phyloP scores from a whole-genome alignment of 164 flowering plant species.

The Nelumbo lutea region DNA sequence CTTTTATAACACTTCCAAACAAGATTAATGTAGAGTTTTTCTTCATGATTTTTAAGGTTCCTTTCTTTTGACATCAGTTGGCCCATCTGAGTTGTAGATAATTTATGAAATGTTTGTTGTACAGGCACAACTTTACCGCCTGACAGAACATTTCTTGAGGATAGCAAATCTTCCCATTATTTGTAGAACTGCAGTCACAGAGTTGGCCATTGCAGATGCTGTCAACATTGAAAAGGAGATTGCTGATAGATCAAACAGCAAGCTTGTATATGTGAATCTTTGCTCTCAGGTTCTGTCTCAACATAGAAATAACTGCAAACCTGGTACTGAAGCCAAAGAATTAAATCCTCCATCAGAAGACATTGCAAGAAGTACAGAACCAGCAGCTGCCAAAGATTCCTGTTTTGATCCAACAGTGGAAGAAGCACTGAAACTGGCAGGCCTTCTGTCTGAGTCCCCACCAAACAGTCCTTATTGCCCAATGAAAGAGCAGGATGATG shows the following conservation, averaged over 20 bases:
- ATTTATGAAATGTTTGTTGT: conserved; percentile 11
- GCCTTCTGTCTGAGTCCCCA: conserved; percentile 83
- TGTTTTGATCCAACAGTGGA: conserved; percentile 35
- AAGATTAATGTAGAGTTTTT: background rate
- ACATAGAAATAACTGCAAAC: conserved; percentile 25
- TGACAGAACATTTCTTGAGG: conserved; percentile 71
- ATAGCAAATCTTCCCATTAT: conserved; percentile 59
- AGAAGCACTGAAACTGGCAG: conserved; percentile 73
- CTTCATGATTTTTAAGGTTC: background rate
- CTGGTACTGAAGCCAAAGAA: conserved; percentile 19
- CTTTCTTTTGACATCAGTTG: background rate
- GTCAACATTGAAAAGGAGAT: conserved; percentile 75
- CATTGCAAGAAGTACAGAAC: conserved; percentile 22
- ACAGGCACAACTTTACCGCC: conserved; percentile 87
- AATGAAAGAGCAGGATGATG: conserved; percentile 18
- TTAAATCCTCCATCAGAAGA: conserved; percentile 17
- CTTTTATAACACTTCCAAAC: too few relatives aligned
- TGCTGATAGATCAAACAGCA: conserved; percentile 76
- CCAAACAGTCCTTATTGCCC: conserved; percentile 53
- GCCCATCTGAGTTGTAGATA: background rate
- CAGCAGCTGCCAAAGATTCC: conserved; percentile 11
- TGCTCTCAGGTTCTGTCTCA: conserved; percentile 74
- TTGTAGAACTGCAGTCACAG: conserved; percentile 72
- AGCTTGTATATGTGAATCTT: conserved; percentile 76
- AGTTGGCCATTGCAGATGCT: conserved; percentile 95